phyloP scores from a whole-genome alignment of 164 flowering plant genomes.

The Magnolia kwangsiensis region DNA sequence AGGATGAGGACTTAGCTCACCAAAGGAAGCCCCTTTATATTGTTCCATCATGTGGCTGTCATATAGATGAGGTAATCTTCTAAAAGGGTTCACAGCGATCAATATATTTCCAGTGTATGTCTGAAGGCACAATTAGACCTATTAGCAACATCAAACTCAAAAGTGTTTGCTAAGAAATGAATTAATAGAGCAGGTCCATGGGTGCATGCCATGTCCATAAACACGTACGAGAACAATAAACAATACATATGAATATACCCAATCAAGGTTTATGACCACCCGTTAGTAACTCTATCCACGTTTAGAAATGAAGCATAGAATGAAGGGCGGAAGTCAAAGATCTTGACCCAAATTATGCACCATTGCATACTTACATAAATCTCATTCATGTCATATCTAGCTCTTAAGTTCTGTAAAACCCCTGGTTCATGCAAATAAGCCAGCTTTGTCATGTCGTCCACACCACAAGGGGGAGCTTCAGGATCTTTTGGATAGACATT shows the following conservation, averaged over 20 bases:
- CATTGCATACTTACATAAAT: conserved; percentile 70
- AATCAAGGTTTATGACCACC: not conserved
- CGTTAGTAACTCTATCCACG: not conserved
- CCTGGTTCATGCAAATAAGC: conserved; percentile 99
- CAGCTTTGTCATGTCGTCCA: conserved; percentile 98
- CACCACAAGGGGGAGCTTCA: conserved; percentile 91
- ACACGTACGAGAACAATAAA: not conserved
- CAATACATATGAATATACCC: not conserved
- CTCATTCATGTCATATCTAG: conserved; percentile 94
- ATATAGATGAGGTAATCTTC: conserved; percentile 86
- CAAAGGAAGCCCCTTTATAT: conserved; percentile 90
- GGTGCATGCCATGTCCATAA: not conserved
- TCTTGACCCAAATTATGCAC: not conserved
- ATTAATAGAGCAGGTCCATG: not conserved
- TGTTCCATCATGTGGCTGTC: conserved; percentile 95
- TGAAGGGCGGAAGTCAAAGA: not conserved
- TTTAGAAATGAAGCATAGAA: not conserved
- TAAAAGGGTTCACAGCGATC: conserved; percentile 97
- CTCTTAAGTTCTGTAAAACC: conserved; percentile 72
- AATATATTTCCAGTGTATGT: conserved; percentile 95
- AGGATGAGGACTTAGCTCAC: conserved; percentile 99
- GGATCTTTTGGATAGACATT: conserved; percentile 82
- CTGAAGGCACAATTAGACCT: conserved; percentile 33
- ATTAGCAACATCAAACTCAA: conserved; percentile 7
- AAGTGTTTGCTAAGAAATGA: no score